Conservation (phyloP, 441 rosid species). For the Populus hybrid region DNA sequence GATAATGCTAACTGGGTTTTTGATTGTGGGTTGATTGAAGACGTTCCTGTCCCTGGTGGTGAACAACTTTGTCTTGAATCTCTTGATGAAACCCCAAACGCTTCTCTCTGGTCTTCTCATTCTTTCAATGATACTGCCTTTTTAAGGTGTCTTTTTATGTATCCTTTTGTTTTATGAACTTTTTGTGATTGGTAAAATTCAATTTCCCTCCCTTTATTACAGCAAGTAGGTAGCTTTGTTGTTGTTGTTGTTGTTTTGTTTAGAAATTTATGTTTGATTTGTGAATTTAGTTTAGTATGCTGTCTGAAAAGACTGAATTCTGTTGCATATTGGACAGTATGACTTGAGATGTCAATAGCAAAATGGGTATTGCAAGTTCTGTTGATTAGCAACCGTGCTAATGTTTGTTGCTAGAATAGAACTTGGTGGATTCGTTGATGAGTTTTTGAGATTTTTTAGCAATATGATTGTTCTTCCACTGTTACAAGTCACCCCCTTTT, state of each 20-base stretch:
- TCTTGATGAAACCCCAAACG: slow-evolving; percentile 7
- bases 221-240: background rate
- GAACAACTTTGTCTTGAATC: slow-evolving; percentile 37
- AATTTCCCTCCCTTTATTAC: background rate
- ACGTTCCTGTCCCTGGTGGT: slow-evolving; percentile 41
- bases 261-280: background rate
- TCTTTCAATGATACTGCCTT: slow-evolving; percentile 24
- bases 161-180: background rate
- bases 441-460: background rate
- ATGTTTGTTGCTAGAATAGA: background rate
- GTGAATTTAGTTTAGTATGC: background rate
- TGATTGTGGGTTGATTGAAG: slow-evolving; percentile 42
- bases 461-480: background rate
- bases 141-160: slow-evolving; percentile 27
- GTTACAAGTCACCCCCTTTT: background rate
- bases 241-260: background rate
- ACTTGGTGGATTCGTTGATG: background rate
- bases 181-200: background rate
- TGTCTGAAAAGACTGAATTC: background rate
- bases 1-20: slow-evolving; percentile 45
- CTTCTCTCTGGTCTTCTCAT: slow-evolving; percentile 37
- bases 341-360: background rate
- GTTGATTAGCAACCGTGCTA: background rate
- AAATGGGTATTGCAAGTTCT: background rate
- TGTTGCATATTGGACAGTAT: background rate